phyloP scores from a whole-genome alignment of 495 filamentous ascomycete species.

The Hypoxylon lenormandii region DNA sequence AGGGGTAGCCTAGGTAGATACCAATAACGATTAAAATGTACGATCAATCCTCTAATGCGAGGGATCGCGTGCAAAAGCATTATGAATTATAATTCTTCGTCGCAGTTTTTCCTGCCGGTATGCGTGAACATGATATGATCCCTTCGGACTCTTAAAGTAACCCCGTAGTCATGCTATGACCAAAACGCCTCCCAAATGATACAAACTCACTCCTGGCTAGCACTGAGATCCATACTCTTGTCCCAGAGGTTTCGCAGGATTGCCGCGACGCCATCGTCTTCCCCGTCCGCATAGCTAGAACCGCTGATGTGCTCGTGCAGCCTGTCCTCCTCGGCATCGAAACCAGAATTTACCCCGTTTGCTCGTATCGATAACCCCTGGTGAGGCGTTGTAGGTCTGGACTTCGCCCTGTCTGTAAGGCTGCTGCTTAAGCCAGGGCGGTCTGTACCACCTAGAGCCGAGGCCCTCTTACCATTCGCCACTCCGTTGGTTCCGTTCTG shows the following conservation, averaged over 20 bases:
- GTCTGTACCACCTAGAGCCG: slow-evolving; percentile 44
- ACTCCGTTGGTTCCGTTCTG: slow-evolving; percentile 46
- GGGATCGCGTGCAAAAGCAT: slow-evolving; percentile 2
- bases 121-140: slow-evolving; percentile 5
- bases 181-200: slow-evolving; percentile 36
- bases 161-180: slow-evolving; percentile 22
- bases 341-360: slow-evolving; percentile 55
- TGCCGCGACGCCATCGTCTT: slow-evolving; percentile 60
- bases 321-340: slow-evolving; percentile 54
- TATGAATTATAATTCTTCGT: slow-evolving; percentile 40
- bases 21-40: not conserved
- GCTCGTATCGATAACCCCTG: slow-evolving; percentile 46
- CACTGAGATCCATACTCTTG: slow-evolving; percentile 63
- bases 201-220: slow-evolving; percentile 60
- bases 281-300: slow-evolving; percentile 56
- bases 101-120: not conserved
- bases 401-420: slow-evolving; percentile 41
- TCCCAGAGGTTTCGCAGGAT: slow-evolving; percentile 67
- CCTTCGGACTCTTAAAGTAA: not conserved
- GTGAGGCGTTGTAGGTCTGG: slow-evolving; percentile 49
- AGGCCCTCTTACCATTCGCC: slow-evolving; percentile 42
- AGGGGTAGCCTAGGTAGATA: too few relatives aligned
- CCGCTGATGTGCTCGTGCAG: slow-evolving; percentile 56
- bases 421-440: slow-evolving; percentile 59
- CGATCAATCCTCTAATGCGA: not conserved